Evolutionary conservation across 192 early-diverging fungal genomes (phyloP).

Genomic region (Entomortierella parvispora): DNA sequence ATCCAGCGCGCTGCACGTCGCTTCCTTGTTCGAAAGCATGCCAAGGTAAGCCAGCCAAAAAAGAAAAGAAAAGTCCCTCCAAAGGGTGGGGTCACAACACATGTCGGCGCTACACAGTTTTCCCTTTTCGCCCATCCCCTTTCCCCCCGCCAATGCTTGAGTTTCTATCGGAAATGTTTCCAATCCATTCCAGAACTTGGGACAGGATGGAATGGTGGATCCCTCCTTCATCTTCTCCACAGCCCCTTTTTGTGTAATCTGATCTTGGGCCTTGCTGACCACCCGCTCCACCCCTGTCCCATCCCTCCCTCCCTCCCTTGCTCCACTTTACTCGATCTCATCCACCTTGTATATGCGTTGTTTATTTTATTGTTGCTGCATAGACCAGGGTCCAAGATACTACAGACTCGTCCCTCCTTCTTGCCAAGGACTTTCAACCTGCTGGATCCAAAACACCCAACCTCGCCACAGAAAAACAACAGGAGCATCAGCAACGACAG

Average conservation of each 20-base stretch:
- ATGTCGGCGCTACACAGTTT: no score
- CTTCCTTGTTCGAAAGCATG: constrained; percentile 25
- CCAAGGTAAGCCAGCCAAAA: not conserved
- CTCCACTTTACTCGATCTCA: no score
- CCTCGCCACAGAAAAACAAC: not conserved
- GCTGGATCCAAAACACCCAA: not conserved
- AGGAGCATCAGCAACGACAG: not conserved
- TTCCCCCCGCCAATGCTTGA: no score
- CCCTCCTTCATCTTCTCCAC: not conserved
- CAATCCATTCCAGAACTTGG: constrained; percentile 14
- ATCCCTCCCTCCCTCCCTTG: not conserved
- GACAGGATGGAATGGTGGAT: not conserved
- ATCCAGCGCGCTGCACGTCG: constrained; percentile 51
- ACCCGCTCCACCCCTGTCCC: not conserved
- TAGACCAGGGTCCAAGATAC: not conserved
- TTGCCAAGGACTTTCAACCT: not conserved
- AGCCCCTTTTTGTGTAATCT: no score
- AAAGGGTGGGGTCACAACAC: no score
- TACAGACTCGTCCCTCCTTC: not conserved
- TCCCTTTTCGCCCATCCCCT: not conserved
- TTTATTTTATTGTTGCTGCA: no score
- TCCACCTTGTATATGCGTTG: no score
- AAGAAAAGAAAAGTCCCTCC: not conserved
- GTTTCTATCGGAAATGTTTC: not conserved
- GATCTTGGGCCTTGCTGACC: no score